Evolutionary conservation across 805 yeast species (phyloP).

Genomic region (Sungouiozyma intestinalis): DNA sequence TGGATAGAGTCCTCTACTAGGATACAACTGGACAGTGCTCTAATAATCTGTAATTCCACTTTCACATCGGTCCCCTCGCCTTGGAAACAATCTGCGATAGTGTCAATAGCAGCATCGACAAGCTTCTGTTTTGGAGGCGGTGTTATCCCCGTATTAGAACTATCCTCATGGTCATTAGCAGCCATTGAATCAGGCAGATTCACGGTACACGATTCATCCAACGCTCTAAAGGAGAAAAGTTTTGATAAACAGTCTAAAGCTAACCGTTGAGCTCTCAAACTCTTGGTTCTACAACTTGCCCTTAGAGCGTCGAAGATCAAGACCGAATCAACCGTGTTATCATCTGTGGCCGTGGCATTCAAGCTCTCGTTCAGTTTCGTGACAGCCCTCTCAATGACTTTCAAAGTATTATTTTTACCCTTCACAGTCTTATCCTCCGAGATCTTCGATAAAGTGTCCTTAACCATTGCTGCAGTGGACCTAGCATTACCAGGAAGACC

Average conservation of each 20-base stretch:
- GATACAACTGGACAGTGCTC: constrained; percentile 84
- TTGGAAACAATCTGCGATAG: constrained; percentile 74
- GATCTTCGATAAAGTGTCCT: constrained; percentile 49
- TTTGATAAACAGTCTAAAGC: constrained; percentile 84
- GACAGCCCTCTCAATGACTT: constrained; percentile 26
- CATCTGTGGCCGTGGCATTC: constrained; percentile 13
- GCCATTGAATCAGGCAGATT: constrained; percentile 34
- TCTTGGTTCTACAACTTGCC: constrained; percentile 59
- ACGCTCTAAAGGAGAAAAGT: constrained; percentile 67
- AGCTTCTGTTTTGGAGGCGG: constrained; percentile 46
- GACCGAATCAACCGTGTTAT: constrained; percentile 33
- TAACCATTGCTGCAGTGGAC: constrained; percentile 35
- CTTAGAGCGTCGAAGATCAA: constrained; percentile 73
- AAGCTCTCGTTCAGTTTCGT: constrained; percentile 21
- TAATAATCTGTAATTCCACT: constrained; percentile 84
- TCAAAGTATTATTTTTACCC: constrained; percentile 31
- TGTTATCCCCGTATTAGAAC: constrained; percentile 32
- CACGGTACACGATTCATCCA: constrained; percentile 51
- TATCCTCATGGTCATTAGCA: constrained; percentile 22
- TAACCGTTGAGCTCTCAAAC: constrained; percentile 51
- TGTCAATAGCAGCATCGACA: constrained; percentile 75
- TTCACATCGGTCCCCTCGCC: constrained; percentile 88
- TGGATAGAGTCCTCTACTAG: constrained; percentile 71
- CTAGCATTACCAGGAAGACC: constrained; percentile 17
- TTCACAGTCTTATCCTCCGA: constrained; percentile 50